Conservation (phyloP, 2,329 filamentous ascomycete genomes). For the Diplodia sapinea region DNA sequence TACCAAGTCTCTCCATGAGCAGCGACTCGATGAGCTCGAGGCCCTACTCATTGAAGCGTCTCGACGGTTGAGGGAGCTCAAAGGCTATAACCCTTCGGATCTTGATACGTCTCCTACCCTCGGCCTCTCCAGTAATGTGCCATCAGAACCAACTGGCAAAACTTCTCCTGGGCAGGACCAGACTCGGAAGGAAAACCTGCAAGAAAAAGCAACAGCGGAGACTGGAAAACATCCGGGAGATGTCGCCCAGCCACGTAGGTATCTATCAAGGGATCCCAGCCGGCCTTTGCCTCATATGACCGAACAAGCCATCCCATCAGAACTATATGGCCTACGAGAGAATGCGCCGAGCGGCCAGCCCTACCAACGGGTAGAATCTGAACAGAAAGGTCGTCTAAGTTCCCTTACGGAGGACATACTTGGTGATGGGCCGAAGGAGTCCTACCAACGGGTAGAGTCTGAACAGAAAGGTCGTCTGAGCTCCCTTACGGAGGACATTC, state of each 20-base stretch:
- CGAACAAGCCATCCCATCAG: conserved; percentile 8
- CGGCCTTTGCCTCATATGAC: conserved; percentile 15
- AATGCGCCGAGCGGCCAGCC: background rate
- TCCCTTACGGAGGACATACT: conserved; percentile 3
- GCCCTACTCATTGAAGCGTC: background rate
- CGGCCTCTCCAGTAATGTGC: background rate
- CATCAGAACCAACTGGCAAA: background rate
- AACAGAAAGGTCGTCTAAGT: background rate
- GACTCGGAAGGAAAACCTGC: too few species aligned
- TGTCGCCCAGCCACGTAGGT: background rate
- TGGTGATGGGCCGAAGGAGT: background rate
- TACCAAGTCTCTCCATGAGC: background rate
- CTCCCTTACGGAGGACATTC: background rate
- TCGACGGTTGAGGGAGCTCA: background rate
- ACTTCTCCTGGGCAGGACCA: too few species aligned
- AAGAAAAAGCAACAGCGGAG: background rate
- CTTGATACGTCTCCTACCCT: background rate
- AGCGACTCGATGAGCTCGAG: conserved; percentile 12
- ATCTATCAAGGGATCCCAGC: conserved; percentile 7
- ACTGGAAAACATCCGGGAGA: background rate
- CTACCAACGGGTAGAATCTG: background rate
- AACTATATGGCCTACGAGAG: background rate
- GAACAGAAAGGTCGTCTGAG: too few species aligned
- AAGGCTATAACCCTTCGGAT: background rate
- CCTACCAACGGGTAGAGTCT: too few species aligned